Evolutionary conservation across 805 yeast species (phyloP), one percentile per base, ranked within the genome.

Genomic region (Metschnikowia continentalis): DNA sequence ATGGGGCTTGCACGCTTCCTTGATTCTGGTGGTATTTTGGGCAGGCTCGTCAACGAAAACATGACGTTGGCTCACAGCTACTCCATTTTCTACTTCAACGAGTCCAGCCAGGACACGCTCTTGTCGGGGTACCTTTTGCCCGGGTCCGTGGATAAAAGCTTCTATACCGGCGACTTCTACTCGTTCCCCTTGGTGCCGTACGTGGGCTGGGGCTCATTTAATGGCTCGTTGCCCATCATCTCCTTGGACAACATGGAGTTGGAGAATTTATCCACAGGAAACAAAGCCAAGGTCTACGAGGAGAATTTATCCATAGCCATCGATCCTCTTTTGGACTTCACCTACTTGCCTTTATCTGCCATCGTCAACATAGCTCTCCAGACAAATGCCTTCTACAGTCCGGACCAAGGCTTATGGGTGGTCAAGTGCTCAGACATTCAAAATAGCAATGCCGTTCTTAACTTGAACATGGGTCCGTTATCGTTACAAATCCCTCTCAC

Each of bases 351-450:
- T 0, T 66, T 76, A 38, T 75, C 77, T 42, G 62, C 80, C 5
- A 69, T 87, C 39, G 72, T 86, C 46, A 80, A 79, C 56, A 65
- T 87, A 32, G 89, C 91, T 0, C 72, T 86, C 23, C 91, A 87
- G 65, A 68, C 84, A 37, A 83, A 83, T 59, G 92, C 92, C 0
- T 78, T 74, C 54, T 87, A 80, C 61, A 74, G 78, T 3, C 63
- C 67, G 3, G 69, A 71, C 5, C 60, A 72, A 6, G 70, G 69
- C 22, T 59, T 75, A 15, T 87, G 92, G 92, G 58, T 84, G 14
- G 83, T 84, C 13, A 77, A 78, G 51, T 87, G 94, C 68, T 67
- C 76, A 11, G 56, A 60, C 32, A 67, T 84, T 14, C 75, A 73
- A 1, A 58, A 66, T 4, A 57, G 76, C 7, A 65, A 75, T 22